Evolutionary conservation across 306 rosid genomes (phyloP).

Genomic region (Lablab purpureus): DNA sequence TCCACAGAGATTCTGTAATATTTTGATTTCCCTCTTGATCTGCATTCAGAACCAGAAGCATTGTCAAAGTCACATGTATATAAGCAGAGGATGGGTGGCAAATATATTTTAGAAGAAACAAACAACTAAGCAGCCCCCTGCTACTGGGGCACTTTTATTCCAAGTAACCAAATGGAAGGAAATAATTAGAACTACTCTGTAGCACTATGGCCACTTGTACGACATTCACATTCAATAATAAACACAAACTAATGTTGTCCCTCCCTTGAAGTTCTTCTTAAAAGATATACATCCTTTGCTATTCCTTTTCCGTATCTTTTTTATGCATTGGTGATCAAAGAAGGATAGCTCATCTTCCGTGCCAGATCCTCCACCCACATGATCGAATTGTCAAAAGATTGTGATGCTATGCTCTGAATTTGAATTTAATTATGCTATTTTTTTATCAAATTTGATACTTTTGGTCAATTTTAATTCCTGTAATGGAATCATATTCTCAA

Average conservation of each 20-base stretch:
- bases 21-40: slow-evolving; percentile 97
- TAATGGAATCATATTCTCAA: not conserved
- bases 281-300: not conserved
- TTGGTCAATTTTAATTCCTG: not conserved
- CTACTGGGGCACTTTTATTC: slow-evolving; percentile 9
- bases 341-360: not conserved
- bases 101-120: slow-evolving; percentile 4
- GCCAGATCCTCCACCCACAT: not conserved
- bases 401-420: not conserved
- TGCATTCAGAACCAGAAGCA: slow-evolving; percentile 51
- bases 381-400: not conserved
- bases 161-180: slow-evolving; percentile 32
- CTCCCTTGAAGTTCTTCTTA: not conserved
- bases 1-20: slow-evolving; percentile 92
- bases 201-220: slow-evolving; percentile 16
- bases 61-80: not conserved
- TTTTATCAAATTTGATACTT: not conserved
- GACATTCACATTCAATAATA: slow-evolving; percentile 9
- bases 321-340: not conserved
- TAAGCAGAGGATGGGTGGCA: not conserved
- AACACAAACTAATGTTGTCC: not conserved
- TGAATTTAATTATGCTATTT: not conserved
- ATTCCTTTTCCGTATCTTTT: not conserved
- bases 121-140: not conserved
- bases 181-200: slow-evolving; percentile 2